Base-by-base conservation (phyloP, 345 rosid genomes). In the Eucalyptus rudis region DNA sequence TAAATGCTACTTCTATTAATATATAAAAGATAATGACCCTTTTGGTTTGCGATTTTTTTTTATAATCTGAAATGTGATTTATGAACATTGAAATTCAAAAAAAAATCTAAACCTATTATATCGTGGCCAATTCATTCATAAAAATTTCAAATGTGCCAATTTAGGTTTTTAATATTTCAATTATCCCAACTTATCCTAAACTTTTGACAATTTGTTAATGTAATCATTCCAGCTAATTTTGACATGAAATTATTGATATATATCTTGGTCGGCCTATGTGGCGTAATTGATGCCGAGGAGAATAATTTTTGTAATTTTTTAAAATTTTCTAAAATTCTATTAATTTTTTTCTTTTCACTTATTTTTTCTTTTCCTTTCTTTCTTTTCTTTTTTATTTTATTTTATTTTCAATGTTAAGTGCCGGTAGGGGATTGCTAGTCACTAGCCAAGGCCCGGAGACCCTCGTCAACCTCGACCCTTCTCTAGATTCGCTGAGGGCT, bases 241-340 rank as follows among this genome's bases (percentile, higher is more conserved):
- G 10, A n/a, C 76, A 1, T n/a, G 2, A 59, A 59, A 64, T 64
- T 29, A 6, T 8, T 64, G 2, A 64, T 29, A 4, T n/a, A 31
- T 14, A 64, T 2, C 19, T 7, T 4, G 10, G 13, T 64, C 3
- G 0, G 13, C 71, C 10, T n/a, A 64, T 1, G 5, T 14, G 19
- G 76, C 10, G 0, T 64, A 10, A 7, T 0, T 3, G 0, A 16
- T 1, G 3, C 10, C 0, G 1, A 29, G 0, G 2, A 7, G 9
- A 64, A n/a, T n/a, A 64, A 64, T n/a, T 64, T 64, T 64, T 64
- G 36, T 5, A 64, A 29, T 64, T 7, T 64, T 64, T 64, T n/a
- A 1, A 64, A n/a, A 62, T 27, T 29, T 62, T 62, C 17, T 59
- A 29, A 13, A 27, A 27, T 5, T 62, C 15, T 27, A 62, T 62